Conservation (phyloP, 352 stramenopile species). For the Halophytophthora batemanensis region DNA sequence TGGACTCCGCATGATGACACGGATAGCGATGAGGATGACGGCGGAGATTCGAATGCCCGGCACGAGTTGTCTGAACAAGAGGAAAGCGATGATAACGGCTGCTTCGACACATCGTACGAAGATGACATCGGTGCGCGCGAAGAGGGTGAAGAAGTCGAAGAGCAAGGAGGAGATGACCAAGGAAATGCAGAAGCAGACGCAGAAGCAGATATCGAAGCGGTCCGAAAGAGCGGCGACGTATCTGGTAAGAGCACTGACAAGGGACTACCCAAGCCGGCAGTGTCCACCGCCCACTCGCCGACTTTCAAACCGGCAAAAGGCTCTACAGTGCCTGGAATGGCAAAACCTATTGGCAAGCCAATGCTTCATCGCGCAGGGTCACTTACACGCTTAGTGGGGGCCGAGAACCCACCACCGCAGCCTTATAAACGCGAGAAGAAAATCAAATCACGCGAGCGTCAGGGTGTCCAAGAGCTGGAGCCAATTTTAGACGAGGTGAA, state of each 20-base stretch:
- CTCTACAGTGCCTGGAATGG: too few relatives aligned
- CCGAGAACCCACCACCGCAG: too few relatives aligned
- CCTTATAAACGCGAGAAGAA: too few relatives aligned
- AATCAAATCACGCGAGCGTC: too few relatives aligned
- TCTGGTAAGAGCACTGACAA: too few relatives aligned
- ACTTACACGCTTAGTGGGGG: too few relatives aligned
- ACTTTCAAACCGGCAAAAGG: too few relatives aligned
- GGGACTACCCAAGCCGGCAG: too few relatives aligned
- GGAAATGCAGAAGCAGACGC: not conserved
- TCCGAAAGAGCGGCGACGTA: not conserved
- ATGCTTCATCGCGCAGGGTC: too few relatives aligned
- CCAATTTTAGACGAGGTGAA: slow-evolving; percentile 2
- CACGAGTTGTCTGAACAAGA: not conserved
- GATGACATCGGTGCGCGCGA: slow-evolving; percentile 17
- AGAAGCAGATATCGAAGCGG: not conserved
- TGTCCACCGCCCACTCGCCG: too few relatives aligned
- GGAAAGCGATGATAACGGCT: not conserved
- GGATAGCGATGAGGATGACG: slow-evolving; percentile 41
- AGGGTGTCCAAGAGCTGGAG: too few relatives aligned
- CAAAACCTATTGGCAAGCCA: not conserved
- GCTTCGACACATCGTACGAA: slow-evolving; percentile 1
- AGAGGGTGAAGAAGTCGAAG: slow-evolving; percentile 15
- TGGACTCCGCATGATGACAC: slow-evolving; percentile 44
- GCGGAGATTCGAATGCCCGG: not conserved
- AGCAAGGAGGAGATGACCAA: not conserved